phyloP scores from a whole-genome alignment of 2,329 filamentous ascomycete species.

The Cadophora gregata region DNA sequence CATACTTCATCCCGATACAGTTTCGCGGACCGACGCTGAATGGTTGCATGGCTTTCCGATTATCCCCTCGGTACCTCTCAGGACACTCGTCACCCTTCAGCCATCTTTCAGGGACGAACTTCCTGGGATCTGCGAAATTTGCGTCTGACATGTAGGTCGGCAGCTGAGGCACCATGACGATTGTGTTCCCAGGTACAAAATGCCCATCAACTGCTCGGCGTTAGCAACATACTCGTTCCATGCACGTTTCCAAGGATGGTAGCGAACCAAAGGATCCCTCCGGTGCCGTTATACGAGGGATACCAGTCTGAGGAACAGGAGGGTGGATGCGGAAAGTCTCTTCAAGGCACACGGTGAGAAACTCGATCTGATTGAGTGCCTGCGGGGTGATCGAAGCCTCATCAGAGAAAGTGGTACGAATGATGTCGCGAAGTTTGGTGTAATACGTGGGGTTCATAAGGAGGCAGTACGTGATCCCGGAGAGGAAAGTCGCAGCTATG shows the following conservation, averaged over 20 bases:
- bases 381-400: background rate
- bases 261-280: background rate
- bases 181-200: background rate
- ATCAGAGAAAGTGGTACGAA: background rate
- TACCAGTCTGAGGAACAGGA: background rate
- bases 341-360: background rate
- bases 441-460: background rate
- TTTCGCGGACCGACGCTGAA: background rate
- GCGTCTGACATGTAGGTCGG: background rate
- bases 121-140: background rate
- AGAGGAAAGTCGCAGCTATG: background rate
- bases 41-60: background rate
- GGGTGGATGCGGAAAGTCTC: background rate
- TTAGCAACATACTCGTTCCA: background rate
- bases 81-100: background rate
- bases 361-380: background rate
- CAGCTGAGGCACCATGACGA: background rate
- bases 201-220: background rate
- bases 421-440: background rate
- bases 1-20: background rate
- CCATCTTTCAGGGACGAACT: background rate
- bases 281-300: background rate
- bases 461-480: background rate
- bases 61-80: background rate
- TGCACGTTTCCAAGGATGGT: background rate